These are phyloP conservation scores for Trichothecium sympodiale DNA, from an alignment of 2,329 filamentous ascomycete genomes.

Conservation along the genomic window DNA sequence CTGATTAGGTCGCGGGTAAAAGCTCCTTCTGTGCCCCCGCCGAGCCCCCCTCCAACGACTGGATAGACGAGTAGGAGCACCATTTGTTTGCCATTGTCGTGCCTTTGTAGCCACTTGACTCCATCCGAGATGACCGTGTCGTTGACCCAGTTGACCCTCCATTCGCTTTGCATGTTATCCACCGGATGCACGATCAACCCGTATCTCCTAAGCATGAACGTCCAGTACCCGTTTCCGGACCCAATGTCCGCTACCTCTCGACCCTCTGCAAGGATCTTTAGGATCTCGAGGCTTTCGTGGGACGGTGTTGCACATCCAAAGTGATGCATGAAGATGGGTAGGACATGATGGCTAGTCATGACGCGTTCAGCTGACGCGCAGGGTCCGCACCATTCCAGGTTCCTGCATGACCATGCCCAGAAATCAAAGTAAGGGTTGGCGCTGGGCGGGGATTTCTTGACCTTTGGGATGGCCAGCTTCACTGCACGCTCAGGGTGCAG, in stretches of 20 bases:
- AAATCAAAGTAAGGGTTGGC: conserved; percentile 58
- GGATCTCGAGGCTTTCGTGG: conserved; percentile 51
- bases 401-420: conserved; percentile 53
- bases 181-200: conserved; percentile 45
- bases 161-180: conserved; percentile 57
- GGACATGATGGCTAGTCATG: conserved; percentile 52
- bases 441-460: conserved; percentile 31
- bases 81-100: conserved; percentile 37
- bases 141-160: conserved; percentile 56
- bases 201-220: conserved; percentile 54
- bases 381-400: conserved; percentile 56
- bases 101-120: conserved; percentile 40
- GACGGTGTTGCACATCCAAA: conserved; percentile 64
- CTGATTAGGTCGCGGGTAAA: conserved; percentile 54
- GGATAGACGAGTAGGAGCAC: conserved; percentile 64
- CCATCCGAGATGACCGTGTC: conserved; percentile 57
- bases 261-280: conserved; percentile 43
- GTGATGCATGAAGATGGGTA: conserved; percentile 68
- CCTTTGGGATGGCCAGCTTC: conserved; percentile 32
- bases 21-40: conserved; percentile 49
- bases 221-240: conserved; percentile 67
- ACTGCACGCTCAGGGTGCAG: conserved; percentile 30
- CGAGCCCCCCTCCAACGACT: conserved; percentile 52
- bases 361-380: conserved; percentile 37
- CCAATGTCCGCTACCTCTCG: conserved; percentile 54